phyloP scores from a whole-genome alignment of 148 eudicot genomes.

The Vaccinium vitisidaea region DNA sequence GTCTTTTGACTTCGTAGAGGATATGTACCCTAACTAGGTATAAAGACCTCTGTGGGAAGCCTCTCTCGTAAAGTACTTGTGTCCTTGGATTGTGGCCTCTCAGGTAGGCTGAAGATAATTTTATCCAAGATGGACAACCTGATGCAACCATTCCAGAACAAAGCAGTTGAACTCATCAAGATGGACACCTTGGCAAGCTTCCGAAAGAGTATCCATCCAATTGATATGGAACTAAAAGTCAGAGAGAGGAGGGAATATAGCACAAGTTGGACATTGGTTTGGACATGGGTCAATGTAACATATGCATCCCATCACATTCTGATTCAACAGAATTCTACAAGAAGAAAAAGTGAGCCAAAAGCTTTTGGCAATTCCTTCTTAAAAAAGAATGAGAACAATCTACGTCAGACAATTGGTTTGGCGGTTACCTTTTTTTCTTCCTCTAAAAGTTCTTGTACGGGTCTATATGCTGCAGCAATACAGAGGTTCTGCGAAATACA shows the following conservation, averaged over 20 bases:
- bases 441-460: constrained; percentile 93
- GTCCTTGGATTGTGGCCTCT: background rate
- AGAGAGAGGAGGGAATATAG: background rate
- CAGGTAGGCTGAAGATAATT: background rate
- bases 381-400: background rate
- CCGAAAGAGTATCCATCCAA: background rate
- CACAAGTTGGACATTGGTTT: background rate
- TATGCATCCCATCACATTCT: background rate
- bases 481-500: constrained; percentile 76
- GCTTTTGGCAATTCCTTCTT: background rate
- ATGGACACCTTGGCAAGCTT: constrained; percentile 6
- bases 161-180: background rate
- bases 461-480: constrained; percentile 95
- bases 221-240: background rate
- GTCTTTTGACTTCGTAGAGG: background rate
- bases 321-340: background rate
- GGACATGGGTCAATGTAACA: background rate
- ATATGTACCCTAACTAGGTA: background rate
- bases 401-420: background rate
- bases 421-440: constrained; percentile 64
- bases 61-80: background rate
- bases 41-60: background rate
- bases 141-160: background rate
- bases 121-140: background rate
- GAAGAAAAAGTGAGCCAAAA: background rate